These are phyloP conservation scores for Tausonia pullulans DNA, from an alignment of 1,284 basidiomycete genomes.

Conservation along the genomic window DNA sequence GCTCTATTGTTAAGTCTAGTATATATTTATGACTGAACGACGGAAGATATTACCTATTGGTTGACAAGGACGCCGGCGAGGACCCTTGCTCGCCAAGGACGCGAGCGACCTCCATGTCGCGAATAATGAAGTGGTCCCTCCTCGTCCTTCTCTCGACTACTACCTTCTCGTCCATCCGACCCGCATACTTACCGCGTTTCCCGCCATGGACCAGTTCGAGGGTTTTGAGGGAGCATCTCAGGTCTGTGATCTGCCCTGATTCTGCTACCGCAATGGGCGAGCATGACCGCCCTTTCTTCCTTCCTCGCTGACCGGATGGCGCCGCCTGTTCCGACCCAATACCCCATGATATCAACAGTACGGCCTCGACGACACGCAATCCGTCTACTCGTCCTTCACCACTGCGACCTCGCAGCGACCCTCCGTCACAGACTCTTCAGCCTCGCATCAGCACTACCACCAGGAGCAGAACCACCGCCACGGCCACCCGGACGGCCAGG, in stretches of 20 bases:
- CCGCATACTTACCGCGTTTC: not conserved
- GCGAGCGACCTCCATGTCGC: no score
- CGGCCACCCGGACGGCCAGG: slow-evolving; percentile 7
- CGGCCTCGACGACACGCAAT: slow-evolving; percentile 69
- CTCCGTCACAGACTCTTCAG: slow-evolving; percentile 38
- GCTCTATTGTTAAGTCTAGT: no score
- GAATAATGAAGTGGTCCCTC: no score
- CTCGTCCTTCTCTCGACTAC: no score
- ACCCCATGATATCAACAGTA: slow-evolving; percentile 44
- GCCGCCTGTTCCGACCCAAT: slow-evolving; percentile 55
- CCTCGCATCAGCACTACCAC: slow-evolving; percentile 41
- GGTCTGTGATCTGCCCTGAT: slow-evolving; percentile 18
- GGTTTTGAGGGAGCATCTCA: slow-evolving; percentile 48
- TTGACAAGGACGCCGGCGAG: no score
- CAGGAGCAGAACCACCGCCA: slow-evolving; percentile 2
- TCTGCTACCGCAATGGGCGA: not conserved
- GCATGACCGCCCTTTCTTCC: not conserved
- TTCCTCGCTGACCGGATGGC: slow-evolving; percentile 22
- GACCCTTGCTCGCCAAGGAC: no score
- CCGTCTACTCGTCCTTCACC: slow-evolving; percentile 55
- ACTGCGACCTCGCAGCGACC: slow-evolving; percentile 39
- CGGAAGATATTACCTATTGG: no score
- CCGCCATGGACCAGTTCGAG: slow-evolving; percentile 18
- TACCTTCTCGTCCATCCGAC: no score
- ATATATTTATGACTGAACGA: no score